Conservation (phyloP, 2,329 filamentous ascomycete genomes). For the Dothideomycetes sp. region DNA sequence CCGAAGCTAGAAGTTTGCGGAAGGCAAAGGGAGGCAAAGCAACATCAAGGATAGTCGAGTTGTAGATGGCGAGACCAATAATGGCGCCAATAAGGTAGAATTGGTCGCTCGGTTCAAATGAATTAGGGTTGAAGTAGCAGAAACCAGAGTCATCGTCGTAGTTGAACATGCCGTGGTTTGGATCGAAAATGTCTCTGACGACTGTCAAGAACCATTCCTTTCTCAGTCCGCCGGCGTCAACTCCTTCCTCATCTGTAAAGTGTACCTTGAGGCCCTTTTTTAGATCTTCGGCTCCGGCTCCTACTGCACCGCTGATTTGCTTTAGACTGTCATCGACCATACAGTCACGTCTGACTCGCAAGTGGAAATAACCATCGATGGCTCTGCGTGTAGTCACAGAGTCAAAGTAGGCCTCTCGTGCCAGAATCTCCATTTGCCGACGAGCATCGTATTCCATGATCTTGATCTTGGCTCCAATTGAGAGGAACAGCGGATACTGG, state of each 20-base stretch:
- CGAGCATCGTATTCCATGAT: constrained; percentile 82
- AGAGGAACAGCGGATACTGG: constrained; percentile 85
- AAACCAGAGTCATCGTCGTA: constrained; percentile 86
- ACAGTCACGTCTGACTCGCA: constrained; percentile 74
- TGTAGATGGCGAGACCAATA: constrained; percentile 84
- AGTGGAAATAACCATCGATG: constrained; percentile 60
- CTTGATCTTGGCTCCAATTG: constrained; percentile 84
- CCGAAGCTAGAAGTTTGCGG: constrained; percentile 71
- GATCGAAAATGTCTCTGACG: constrained; percentile 82
- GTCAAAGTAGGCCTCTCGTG: constrained; percentile 82
- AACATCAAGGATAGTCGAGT: constrained; percentile 85
- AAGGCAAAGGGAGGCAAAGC: constrained; percentile 84
- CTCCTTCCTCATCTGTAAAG: constrained; percentile 80
- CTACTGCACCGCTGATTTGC: constrained; percentile 75
- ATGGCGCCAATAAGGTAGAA: constrained; percentile 85
- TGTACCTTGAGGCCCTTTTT: constrained; percentile 83
- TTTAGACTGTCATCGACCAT: constrained; percentile 81
- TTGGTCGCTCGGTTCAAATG: constrained; percentile 84
- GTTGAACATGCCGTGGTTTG: constrained; percentile 81
- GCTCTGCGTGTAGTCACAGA: constrained; percentile 68
- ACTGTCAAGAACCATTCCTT: constrained; percentile 94
- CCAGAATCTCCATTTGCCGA: constrained; percentile 81
- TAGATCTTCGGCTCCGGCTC: constrained; percentile 70
- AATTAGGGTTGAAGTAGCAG: constrained; percentile 88
- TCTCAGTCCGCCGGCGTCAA: constrained; percentile 78